Base-by-base conservation (phyloP, 1,284 basidiomycete genomes). In the Somion occarium region DNA sequence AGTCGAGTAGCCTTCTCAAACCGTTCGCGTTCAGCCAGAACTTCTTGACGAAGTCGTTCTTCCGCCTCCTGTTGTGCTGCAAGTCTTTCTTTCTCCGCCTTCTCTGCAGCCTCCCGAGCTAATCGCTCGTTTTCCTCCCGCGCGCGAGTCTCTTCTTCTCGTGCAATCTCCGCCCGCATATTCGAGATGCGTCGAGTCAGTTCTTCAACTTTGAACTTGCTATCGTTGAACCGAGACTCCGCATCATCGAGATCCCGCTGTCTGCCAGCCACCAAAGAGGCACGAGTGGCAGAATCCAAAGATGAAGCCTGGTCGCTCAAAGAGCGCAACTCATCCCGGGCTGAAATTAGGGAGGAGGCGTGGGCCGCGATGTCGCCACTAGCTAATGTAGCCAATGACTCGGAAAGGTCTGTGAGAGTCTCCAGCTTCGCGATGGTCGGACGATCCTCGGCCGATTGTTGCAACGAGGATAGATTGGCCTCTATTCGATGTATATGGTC, bases 321-420 rank as follows among this genome's bases (percentile, higher is more conserved):
- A 23, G 64, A 65, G 19, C 71, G 71, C 19, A 86, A 66, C 3
- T 76, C 64, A 41, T 78, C 74, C 22, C 76, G 79, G 39, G 82
- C 70, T 2, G 73, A 7, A 34, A 7, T 15, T 34, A 34, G 15
- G 15, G 30, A 34, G 15, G 7, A 15, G 15, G 30, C 30, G 15
- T 34, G 30, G 7, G 7, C 30, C 30, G 7, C 15, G 30, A 34
- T 15, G 30, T 34, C 15, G 15, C 30, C 15, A 34, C 7, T 15
- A 34, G 30, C 30, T 34, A 15, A 34, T 34, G n/a, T n/a, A n/a
- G n/a, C n/a, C n/a, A n/a, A n/a, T n/a, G n/a, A n/a, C n/a, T n/a
- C n/a, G n/a, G n/a, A n/a, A n/a, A n/a, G n/a, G n/a, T n/a, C n/a
- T n/a, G n/a, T n/a, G n/a, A n/a, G n/a, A n/a, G n/a, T n/a, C n/a